Percentiles rank a stretch among this genome's conserved stretches.
phyloP scores from a whole-genome alignment of 768 basidiomycete species.

The Leccinellum albellum region DNA sequence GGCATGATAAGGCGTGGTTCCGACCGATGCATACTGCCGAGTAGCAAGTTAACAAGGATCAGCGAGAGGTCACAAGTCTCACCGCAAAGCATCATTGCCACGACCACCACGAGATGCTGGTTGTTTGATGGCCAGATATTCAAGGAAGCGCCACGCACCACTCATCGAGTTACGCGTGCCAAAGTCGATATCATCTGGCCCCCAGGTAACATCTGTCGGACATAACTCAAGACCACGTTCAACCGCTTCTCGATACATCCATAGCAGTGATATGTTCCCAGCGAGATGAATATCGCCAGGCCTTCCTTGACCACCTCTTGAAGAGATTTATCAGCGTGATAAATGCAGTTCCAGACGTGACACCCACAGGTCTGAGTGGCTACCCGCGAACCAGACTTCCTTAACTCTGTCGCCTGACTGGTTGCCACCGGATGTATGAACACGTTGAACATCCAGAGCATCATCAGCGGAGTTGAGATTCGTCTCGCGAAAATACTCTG shows the following conservation, averaged over 20 bases:
- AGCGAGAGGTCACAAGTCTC: not conserved
- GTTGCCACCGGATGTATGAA: not conserved
- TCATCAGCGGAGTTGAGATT: not conserved
- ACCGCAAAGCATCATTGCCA: not conserved
- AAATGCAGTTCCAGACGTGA: not conserved
- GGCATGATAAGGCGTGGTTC: not conserved
- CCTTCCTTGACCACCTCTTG: slow-evolving; percentile 9
- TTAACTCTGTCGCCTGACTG: not conserved
- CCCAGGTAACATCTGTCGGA: slow-evolving; percentile 13
- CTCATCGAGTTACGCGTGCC: slow-evolving; percentile 14
- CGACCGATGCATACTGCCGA: not conserved
- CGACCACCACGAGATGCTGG: not conserved
- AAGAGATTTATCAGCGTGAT: not conserved
- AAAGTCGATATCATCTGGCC: slow-evolving; percentile 14
- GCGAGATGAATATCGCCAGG: not conserved
- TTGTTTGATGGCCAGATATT: slow-evolving; percentile 13
- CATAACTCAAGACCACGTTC: slow-evolving; percentile 5
- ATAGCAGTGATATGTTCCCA: not conserved
- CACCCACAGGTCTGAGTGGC: too few relatives aligned
- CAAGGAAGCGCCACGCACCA: not conserved
- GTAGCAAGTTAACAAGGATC: not conserved
- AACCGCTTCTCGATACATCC: not conserved
- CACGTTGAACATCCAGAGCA: not conserved
- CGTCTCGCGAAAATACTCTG: not conserved
- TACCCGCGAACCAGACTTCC: not conserved